phyloP scores from a whole-genome alignment of 768 basidiomycete species.

The Boletus rex-veris region DNA sequence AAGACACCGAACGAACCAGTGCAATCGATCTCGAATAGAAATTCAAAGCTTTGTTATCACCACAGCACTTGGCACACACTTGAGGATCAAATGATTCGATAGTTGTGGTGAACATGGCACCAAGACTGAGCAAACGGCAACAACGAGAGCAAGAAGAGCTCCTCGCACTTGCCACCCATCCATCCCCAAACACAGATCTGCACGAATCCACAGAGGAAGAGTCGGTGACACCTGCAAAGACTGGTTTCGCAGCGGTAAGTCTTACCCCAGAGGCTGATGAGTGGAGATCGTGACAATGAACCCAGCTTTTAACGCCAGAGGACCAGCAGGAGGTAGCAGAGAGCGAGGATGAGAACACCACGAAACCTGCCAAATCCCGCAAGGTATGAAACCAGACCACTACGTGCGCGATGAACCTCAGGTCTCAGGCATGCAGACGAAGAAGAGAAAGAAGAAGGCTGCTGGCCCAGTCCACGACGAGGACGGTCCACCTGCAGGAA shows the following conservation, averaged over 20 bases:
- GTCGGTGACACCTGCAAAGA: constrained; percentile 6
- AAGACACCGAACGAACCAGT: no score
- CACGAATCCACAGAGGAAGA: constrained; percentile 41
- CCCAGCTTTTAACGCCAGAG: constrained; percentile 42
- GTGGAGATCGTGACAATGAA: constrained; percentile 18
- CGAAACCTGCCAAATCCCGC: constrained; percentile 18
- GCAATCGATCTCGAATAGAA: no score
- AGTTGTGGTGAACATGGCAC: constrained; percentile 47
- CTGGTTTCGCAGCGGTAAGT: constrained; percentile 47
- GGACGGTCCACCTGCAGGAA: background rate
- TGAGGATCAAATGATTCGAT: background rate
- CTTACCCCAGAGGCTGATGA: background rate
- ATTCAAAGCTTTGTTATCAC: no score
- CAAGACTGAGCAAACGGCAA: constrained; percentile 79
- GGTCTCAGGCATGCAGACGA: constrained; percentile 22
- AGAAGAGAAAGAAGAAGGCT: constrained; percentile 41
- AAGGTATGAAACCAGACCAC: constrained; percentile 16
- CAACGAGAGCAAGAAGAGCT: constrained; percentile 84
- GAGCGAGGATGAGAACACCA: constrained; percentile 22
- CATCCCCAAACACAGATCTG: constrained; percentile 7
- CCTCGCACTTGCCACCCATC: constrained; percentile 41
- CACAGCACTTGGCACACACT: no score
- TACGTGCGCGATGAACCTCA: background rate
- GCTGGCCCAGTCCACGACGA: background rate
- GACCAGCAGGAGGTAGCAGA: constrained; percentile 20